A percentile compares a stretch with the other conserved stretches of the same genome.
Evolutionary conservation across 2,329 filamentous ascomycete genomes (phyloP).

Genomic region (Claviceps capensis): DNA sequence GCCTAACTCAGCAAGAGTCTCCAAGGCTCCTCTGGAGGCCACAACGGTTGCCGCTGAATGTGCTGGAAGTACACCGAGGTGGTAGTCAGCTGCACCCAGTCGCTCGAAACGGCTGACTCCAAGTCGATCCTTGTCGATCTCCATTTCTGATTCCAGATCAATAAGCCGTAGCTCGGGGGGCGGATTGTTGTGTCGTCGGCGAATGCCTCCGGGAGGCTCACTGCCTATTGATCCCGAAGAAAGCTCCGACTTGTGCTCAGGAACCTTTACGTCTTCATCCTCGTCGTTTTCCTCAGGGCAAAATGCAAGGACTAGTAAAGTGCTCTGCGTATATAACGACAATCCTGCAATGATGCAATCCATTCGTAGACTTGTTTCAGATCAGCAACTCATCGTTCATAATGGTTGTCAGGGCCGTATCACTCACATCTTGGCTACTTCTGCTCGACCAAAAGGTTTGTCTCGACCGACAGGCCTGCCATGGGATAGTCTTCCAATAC

Average conservation of each 20-base stretch:
- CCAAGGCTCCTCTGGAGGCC: constrained; percentile 57
- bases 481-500: constrained; percentile 50
- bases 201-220: constrained; percentile 51
- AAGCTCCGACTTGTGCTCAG: constrained; percentile 25
- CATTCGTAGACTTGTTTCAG: constrained; percentile 58
- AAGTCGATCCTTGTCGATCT: constrained; percentile 76
- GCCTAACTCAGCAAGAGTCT: constrained; percentile 57
- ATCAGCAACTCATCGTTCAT: neutral
- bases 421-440: constrained; percentile 83
- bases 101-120: constrained; percentile 77
- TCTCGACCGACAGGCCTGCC: constrained; percentile 61
- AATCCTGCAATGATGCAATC: constrained; percentile 97
- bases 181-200: constrained; percentile 62
- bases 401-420: neutral
- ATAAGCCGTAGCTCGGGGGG: constrained; percentile 86
- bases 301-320: constrained; percentile 86
- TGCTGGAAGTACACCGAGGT: constrained; percentile 71
- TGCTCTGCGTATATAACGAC: constrained; percentile 84
- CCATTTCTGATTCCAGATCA: constrained; percentile 73
- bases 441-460: constrained; percentile 62
- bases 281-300: constrained; percentile 61
- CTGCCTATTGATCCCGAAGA: constrained; percentile 38
- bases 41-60: constrained; percentile 50
- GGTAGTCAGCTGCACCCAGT: constrained; percentile 80
- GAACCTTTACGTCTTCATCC: constrained; percentile 22